phyloP scores from a whole-genome alignment of 1,284 basidiomycete species.

The Phylloboletellus chloephorus region DNA sequence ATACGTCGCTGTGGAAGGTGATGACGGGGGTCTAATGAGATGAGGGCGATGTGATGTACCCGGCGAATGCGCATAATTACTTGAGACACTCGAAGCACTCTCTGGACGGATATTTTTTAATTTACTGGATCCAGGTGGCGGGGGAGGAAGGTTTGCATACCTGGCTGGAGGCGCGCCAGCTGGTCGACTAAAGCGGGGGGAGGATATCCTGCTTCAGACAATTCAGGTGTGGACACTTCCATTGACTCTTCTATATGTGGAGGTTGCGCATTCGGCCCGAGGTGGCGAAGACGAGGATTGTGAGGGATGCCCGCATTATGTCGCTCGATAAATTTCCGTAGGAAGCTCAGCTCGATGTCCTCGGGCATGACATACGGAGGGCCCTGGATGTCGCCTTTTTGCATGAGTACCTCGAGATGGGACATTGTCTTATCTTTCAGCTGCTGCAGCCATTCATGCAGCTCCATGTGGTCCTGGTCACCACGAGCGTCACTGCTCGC shows the following conservation, averaged over 20 bases:
- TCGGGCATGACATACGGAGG: slow-evolving; percentile 76
- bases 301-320: slow-evolving; percentile 65
- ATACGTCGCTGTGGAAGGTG: slow-evolving; percentile 30
- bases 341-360: slow-evolving; percentile 66
- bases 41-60: slow-evolving; percentile 30
- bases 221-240: slow-evolving; percentile 51
- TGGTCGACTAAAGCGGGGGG: slow-evolving; percentile 36
- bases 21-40: slow-evolving; percentile 28
- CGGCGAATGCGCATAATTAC: slow-evolving; percentile 31
- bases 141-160: slow-evolving; percentile 25
- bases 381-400: slow-evolving; percentile 76
- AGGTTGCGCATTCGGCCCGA: slow-evolving; percentile 35
- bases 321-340: slow-evolving; percentile 73
- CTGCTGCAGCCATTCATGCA: slow-evolving; percentile 79
- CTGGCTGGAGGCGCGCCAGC: slow-evolving; percentile 34
- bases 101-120: slow-evolving; percentile 17
- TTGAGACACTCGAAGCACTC: slow-evolving; percentile 28
- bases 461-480: slow-evolving; percentile 80
- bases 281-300: slow-evolving; percentile 66
- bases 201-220: slow-evolving; percentile 44
- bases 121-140: slow-evolving; percentile 6
- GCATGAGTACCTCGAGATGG: slow-evolving; percentile 75
- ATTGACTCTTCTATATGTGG: slow-evolving; percentile 41
- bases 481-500: slow-evolving; percentile 54
- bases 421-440: slow-evolving; percentile 82